A percentile compares a stretch with the other conserved stretches of the same genome.
Evolutionary conservation across 1,284 basidiomycete genomes (phyloP).

Genomic region (Tilletiopsis washingtonensis): DNA sequence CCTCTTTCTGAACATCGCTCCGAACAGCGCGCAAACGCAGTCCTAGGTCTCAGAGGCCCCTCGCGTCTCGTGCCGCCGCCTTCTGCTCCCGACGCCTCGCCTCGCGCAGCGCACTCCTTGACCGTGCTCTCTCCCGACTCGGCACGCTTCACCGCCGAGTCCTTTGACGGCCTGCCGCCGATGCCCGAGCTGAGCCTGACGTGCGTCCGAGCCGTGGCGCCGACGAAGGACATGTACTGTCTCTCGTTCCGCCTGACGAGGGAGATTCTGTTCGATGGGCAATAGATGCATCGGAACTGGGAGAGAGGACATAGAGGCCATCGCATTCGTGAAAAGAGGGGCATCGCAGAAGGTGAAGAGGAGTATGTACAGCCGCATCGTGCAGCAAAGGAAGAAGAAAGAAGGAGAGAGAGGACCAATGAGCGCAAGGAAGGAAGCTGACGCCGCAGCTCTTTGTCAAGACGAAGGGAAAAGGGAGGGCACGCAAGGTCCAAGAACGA

Average conservation of each 20-base stretch:
- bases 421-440: too few species aligned
- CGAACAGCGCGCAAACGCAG: neutral
- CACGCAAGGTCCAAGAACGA: too few species aligned
- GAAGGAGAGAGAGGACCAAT: too few species aligned
- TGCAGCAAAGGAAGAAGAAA: too few species aligned
- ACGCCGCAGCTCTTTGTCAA: too few species aligned
- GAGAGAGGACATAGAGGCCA: too few species aligned
- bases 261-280: slow-evolving; percentile 33
- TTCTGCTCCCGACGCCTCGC: neutral
- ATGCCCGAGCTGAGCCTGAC: slow-evolving; percentile 55
- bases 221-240: slow-evolving; percentile 98
- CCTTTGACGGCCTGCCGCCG: neutral
- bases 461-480: too few species aligned
- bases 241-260: slow-evolving; percentile 77
- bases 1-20: neutral
- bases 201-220: slow-evolving; percentile 84
- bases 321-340: too few species aligned
- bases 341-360: too few species aligned
- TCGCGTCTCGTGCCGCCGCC: slow-evolving; percentile 8
- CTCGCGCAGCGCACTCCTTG: neutral
- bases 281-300: too few species aligned
- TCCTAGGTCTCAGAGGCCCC: neutral
- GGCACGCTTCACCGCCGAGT: neutral
- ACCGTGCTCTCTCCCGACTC: neutral
- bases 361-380: too few species aligned